Base-by-base conservation (phyloP, 495 filamentous ascomycete species). In the Collariella sp. region DNA sequence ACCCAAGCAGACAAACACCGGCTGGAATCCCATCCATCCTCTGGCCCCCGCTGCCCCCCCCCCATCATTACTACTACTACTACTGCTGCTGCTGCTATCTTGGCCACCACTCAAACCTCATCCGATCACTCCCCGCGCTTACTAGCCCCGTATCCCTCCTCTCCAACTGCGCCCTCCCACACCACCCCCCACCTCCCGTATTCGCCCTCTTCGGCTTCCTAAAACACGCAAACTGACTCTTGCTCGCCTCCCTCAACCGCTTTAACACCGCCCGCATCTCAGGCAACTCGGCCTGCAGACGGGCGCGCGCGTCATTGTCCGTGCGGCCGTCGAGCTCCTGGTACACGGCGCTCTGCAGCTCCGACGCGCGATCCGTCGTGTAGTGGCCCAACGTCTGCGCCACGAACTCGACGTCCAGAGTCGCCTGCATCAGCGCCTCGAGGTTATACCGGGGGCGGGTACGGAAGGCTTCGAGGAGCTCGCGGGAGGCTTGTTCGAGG, bases 371-470 rank as follows among this genome's bases (percentile, higher is more conserved):
- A n/a, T 94, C 84, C 12, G 87, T 90, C 1, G 88, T 90, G 63
- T 89, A 98, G 52, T 87, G 83, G 52, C 79, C 85, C 49, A 98
- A 72, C 11, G 91, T 96, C 73, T 97, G 94, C 5, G 89, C 88
- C 34, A 96, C 83, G 70, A 97, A 98, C 69, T 98, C 93, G 9
- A 95, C 90, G 55, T 98, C 93, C 5, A 98, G 77, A 0, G 94
- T 97, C 2, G 94, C 94, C 70, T 97, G 94, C 85, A 96, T 94
- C 44, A 98, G 77, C 7, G 83, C 82, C n/a, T 83, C 72, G 0
- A 98, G 83, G 7, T 79, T 73, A 72, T 88, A 97, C 29, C 73
- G 72, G 7, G 76, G 57, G 10, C 88, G 83, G 18, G 77, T 60
- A 51, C 80, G 79, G 72, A 95, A 89, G 0, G 84, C 80, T 13